phyloP scores from a whole-genome alignment of 2,329 filamentous ascomycete species.

The Fusarium sp. region DNA sequence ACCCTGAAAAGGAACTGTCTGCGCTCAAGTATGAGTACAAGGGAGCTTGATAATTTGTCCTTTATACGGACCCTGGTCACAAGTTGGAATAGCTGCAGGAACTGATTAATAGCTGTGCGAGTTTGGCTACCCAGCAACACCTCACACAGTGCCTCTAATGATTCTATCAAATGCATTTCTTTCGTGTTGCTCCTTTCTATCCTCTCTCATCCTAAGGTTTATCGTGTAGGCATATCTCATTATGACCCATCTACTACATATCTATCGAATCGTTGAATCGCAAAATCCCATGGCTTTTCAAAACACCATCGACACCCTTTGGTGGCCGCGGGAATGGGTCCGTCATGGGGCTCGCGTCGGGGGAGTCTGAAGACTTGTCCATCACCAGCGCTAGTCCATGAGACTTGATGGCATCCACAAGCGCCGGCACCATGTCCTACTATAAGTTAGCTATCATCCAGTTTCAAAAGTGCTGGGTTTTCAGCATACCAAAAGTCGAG shows the following conservation, averaged over 20 bases:
- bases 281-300: conserved; percentile 86
- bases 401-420: conserved; percentile 93
- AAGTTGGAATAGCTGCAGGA: background rate
- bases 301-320: conserved; percentile 84
- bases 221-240: conserved; percentile 36
- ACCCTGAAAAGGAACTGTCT: conserved; percentile 70
- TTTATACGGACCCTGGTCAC: background rate
- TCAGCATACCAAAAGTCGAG: conserved; percentile 76
- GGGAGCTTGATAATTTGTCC: conserved; percentile 59
- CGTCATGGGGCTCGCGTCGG: conserved; percentile 50
- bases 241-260: conserved; percentile 57
- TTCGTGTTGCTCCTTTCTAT: conserved; percentile 28
- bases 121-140: conserved; percentile 2
- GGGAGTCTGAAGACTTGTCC: conserved; percentile 74
- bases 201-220: conserved; percentile 20
- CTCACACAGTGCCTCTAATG: background rate
- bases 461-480: background rate
- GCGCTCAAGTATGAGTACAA: conserved; percentile 71
- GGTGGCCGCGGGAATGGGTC: conserved; percentile 69
- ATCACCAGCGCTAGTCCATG: conserved; percentile 91
- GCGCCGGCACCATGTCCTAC: conserved; percentile 89
- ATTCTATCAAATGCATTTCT: conserved; percentile 24
- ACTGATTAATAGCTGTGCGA: background rate
- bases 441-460: background rate
- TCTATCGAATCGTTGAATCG: conserved; percentile 94